Base-by-base conservation (phyloP, 345 rosid species). In the Ceriops decandra region DNA sequence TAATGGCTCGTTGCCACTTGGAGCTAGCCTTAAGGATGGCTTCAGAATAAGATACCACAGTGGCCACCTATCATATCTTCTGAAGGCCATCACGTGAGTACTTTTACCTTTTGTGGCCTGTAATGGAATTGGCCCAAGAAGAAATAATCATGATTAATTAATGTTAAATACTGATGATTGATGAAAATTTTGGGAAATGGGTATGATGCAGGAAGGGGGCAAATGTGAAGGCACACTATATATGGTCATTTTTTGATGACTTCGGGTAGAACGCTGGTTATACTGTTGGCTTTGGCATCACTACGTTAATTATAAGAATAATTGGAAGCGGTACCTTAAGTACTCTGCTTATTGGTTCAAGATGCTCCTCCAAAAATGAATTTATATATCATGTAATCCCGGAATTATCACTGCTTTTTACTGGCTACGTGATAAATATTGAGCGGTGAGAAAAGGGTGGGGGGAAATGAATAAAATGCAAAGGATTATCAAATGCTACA, bases 61-160 rank as follows among this genome's bases (percentile, higher is more conserved):
- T 53, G 52, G 31, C 28, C 90, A 86, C 61, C 75, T 86, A 17
- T 31, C 65, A 0, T 80, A 53, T 63, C 83, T 86, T 5, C 49
- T 60, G 0, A 26, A 66, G 61, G 80, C 87, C 0, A 79, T 86
- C 64, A 65, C 72, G 89, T 83, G 54, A 77, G 86, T 62, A 7
- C 1, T 36, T 13, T 42, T 42, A 2, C 47, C 47, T 42, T 42
- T 11, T 11, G 15, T 2, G 47, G 47, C 17, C 15, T 42, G 1
- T 42, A 11, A 42, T 42, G 47, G 13, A 42, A 42, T 42, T 8
- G 27, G n/a, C 27, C 58, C 15, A 22, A 22, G 22, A 21, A 54
- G 26, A n/a, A n/a, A 22, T 22, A 54, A 8, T 54, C 58, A 54
- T 54, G 27, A 6, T 21, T 54, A 21, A 6, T 2, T 53, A 53